A percentile compares a stretch with the other conserved stretches of the same genome.
phyloP scores from a whole-genome alignment of 2,329 filamentous ascomycete genomes.

The Fusarium sp. region DNA sequence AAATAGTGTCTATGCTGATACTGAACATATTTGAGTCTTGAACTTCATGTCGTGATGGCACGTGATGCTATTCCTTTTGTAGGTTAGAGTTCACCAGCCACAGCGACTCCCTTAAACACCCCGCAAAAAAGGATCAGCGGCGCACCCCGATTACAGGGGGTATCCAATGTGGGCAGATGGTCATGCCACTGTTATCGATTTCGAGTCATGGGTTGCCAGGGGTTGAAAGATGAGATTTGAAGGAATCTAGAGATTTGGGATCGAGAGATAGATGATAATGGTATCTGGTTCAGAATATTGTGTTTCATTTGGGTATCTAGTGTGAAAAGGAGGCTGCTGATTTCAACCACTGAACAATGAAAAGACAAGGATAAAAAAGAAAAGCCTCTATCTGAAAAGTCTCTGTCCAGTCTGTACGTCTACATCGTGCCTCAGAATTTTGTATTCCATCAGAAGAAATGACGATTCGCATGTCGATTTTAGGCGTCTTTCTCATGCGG shows the following conservation, averaged over 20 bases:
- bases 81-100: constrained; percentile 27
- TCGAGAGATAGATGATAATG: not conserved
- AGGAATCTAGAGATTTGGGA: not conserved
- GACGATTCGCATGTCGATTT: constrained; percentile 1
- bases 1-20: not conserved
- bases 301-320: constrained; percentile 40
- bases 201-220: constrained; percentile 23
- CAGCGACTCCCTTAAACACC: constrained; percentile 4
- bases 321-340: constrained; percentile 1
- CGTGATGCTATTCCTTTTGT: not conserved
- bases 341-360: constrained; percentile 20
- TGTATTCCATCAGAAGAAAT: constrained; percentile 1
- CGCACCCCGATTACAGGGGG: constrained; percentile 30
- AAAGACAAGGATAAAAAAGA: not conserved
- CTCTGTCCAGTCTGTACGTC: not conserved
- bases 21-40: not conserved
- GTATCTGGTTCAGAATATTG: not conserved
- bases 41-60: not conserved
- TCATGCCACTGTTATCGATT: constrained; percentile 39
- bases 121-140: constrained; percentile 25
- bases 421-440: not conserved
- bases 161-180: constrained; percentile 42
- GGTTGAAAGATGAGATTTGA: constrained; percentile 13
- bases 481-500: not conserved
- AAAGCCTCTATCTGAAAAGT: not conserved